Evolutionary conservation across 2,329 filamentous ascomycete genomes (phyloP).

Genomic region (Bipolaris gigantea): DNA sequence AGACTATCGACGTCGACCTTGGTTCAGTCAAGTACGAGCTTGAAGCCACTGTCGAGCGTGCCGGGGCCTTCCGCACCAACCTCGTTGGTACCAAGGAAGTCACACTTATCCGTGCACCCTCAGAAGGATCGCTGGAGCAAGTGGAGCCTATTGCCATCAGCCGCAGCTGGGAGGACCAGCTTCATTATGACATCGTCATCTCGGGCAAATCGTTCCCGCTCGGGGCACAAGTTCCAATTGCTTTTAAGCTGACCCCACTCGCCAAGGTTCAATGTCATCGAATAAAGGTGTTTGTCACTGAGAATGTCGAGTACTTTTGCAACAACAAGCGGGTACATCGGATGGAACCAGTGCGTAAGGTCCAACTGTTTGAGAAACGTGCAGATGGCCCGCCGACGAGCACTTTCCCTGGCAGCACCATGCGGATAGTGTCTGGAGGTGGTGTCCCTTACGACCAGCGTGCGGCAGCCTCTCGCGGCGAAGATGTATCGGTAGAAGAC

Average conservation of each 20-base stretch:
- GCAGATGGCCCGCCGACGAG: constrained; percentile 76
- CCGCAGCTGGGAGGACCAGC: constrained; percentile 89
- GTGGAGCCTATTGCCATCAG: constrained; percentile 93
- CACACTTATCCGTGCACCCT: constrained; percentile 78
- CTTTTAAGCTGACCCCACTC: constrained; percentile 88
- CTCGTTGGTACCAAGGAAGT: constrained; percentile 81
- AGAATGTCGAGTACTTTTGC: constrained; percentile 89
- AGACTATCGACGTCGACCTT: constrained; percentile 85
- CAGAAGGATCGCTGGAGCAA: constrained; percentile 85
- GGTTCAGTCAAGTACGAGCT: constrained; percentile 87
- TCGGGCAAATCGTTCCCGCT: constrained; percentile 94
- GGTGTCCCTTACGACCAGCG: constrained; percentile 70
- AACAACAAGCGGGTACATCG: constrained; percentile 82
- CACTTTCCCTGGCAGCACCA: constrained; percentile 72
- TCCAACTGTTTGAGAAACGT: constrained; percentile 83
- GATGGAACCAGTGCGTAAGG: constrained; percentile 80
- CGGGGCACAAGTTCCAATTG: constrained; percentile 84
- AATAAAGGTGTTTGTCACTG: constrained; percentile 87
- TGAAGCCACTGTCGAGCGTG: constrained; percentile 80
- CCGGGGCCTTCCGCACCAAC: constrained; percentile 88
- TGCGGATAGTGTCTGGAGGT: constrained; percentile 77
- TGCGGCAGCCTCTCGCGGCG: constrained; percentile 58
- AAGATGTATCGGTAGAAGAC: constrained; percentile 57
- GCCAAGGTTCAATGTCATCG: constrained; percentile 93
- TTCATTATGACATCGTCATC: constrained; percentile 95